A percentile compares a stretch with the other conserved stretches of the same genome.
Conservation (phyloP, 73 alveolate species). For the Uronychia setigera region DNA sequence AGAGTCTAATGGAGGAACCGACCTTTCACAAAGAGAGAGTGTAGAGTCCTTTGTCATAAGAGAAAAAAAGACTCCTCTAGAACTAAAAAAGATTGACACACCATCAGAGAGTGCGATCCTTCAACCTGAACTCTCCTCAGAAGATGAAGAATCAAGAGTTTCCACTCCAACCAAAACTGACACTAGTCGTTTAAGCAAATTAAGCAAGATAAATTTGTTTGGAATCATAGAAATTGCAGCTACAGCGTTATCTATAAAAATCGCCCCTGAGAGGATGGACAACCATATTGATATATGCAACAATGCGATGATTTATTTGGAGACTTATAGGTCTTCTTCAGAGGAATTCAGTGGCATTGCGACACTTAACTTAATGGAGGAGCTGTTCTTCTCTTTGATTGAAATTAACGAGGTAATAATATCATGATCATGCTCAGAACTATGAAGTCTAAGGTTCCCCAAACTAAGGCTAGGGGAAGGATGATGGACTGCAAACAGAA, state of each 20-base stretch:
- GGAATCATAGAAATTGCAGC: background rate
- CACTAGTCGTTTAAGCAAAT: background rate
- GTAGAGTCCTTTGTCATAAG: background rate
- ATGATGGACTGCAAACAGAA: background rate
- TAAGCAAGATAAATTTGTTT: background rate
- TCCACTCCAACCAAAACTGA: background rate
- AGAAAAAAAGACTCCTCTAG: background rate
- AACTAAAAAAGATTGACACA: background rate
- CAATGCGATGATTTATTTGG: background rate
- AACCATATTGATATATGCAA: background rate
- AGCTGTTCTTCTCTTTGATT: background rate
- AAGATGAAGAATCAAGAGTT: background rate
- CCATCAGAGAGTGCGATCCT: background rate
- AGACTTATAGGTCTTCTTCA: background rate
- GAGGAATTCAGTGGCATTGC: constrained; percentile 2
- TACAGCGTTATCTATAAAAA: background rate
- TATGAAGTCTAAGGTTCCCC: background rate
- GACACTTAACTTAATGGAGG: background rate
- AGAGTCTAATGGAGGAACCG: constrained; percentile 1
- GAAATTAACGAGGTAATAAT: background rate
- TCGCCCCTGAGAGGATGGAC: constrained; percentile 3
- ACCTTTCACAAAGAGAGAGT: background rate
- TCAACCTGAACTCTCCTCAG: background rate
- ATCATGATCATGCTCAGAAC: background rate
- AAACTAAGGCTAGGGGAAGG: background rate